Conservation (phyloP, 371 early-diverging fungal genomes). For the Apophysomyces sp. region DNA sequence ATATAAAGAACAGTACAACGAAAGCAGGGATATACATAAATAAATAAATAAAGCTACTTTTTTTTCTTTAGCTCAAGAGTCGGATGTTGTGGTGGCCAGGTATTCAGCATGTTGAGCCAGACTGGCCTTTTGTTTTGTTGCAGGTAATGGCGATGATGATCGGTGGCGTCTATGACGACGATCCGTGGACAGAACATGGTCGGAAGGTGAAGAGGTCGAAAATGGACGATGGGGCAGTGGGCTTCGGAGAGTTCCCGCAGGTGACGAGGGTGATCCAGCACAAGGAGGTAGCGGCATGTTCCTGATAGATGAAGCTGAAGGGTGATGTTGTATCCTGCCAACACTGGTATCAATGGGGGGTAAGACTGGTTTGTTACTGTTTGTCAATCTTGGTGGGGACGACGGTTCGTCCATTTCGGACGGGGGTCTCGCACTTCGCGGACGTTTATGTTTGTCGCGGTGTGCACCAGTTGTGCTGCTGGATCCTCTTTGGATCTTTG, state of each 20-base stretch:
- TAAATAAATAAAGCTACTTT: no score
- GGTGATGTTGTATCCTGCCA: slow-evolving; percentile 10
- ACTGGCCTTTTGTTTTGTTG: background rate
- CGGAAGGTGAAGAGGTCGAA: slow-evolving; percentile 5
- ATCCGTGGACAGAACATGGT: background rate
- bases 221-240: background rate
- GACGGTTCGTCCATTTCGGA: background rate
- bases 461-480: background rate
- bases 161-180: background rate
- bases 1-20: no score
- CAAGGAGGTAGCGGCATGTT: background rate
- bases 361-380: slow-evolving; percentile 27
- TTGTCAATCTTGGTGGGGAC: slow-evolving; percentile 14
- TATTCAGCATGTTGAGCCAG: background rate
- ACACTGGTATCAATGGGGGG: slow-evolving; percentile 42
- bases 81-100: no score
- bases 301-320: background rate
- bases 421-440: background rate
- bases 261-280: background rate
- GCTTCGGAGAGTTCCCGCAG: background rate
- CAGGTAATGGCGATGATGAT: background rate
- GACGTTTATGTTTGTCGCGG: background rate
- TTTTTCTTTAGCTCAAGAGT: no score
- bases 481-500: slow-evolving; percentile 38
- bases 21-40: no score